Evolutionary conservation across 2,329 filamentous ascomycete species (phyloP).

Genomic region (Xylariomycetidae sp.): DNA sequence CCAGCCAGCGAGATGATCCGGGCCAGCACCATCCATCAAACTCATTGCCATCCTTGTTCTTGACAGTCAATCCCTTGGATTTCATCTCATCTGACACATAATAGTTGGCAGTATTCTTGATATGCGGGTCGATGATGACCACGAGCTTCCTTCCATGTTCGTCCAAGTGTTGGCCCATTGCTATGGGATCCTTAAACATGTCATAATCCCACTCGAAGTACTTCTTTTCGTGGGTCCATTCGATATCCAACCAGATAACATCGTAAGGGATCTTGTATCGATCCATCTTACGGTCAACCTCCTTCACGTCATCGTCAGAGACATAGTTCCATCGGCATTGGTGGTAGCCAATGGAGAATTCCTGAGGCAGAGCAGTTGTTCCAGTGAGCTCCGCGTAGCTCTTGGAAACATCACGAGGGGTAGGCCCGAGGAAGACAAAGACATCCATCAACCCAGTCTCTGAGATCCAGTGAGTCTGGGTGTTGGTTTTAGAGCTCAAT

Average conservation of each 20-base stretch:
- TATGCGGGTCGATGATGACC: slow-evolving; percentile 92
- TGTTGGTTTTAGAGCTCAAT: slow-evolving; percentile 63
- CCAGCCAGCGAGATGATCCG: slow-evolving; percentile 92
- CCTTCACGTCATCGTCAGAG: slow-evolving; percentile 92
- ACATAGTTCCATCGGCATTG: slow-evolving; percentile 99
- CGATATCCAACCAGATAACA: slow-evolving; percentile 97
- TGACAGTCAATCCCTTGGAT: slow-evolving; percentile 75
- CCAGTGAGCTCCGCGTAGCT: slow-evolving; percentile 88
- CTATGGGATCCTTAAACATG: slow-evolving; percentile 78
- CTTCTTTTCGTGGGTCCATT: slow-evolving; percentile 94
- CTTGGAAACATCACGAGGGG: slow-evolving; percentile 74
- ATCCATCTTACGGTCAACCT: slow-evolving; percentile 95
- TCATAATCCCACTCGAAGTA: slow-evolving; percentile 97
- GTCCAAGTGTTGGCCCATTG: slow-evolving; percentile 85
- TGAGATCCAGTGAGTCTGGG: slow-evolving; percentile 94
- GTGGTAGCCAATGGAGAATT: slow-evolving; percentile 90
- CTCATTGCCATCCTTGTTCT: slow-evolving; percentile 82
- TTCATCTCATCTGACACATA: slow-evolving; percentile 74
- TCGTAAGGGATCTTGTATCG: slow-evolving; percentile 95
- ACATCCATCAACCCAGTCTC: slow-evolving; percentile 86
- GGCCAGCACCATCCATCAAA: slow-evolving; percentile 99
- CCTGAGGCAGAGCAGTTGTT: slow-evolving; percentile 83
- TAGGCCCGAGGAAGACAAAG: slow-evolving; percentile 91
- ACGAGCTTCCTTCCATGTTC: slow-evolving; percentile 85
- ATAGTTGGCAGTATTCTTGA: slow-evolving; percentile 86